Evolutionary conservation across 768 basidiomycete species (phyloP), one percentile per base, ranked within the genome.

Genomic region (Boletus coccyginus): DNA sequence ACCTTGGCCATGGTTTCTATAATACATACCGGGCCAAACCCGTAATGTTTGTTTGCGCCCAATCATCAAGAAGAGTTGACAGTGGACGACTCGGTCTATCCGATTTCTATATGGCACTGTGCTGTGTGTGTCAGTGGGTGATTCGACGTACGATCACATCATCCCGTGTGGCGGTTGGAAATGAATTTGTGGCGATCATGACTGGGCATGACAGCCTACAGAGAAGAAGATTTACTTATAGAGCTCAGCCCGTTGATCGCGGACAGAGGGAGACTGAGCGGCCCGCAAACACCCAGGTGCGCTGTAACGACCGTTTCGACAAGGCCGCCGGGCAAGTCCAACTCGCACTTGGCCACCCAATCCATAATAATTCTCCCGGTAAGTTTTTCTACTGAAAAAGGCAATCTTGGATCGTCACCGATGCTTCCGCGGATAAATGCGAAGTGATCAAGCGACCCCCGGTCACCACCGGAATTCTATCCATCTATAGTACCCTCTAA

Each of bases 331-430:
- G 50, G 1, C 16, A 53, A 40, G 31, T 56, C 6, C 29, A 3
- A 5, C 17, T 45, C 43, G 3, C 43, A 8, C 12, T 35, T 33
- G 29, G 29, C 21, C 21, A 42, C 21, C 46, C 46, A 54, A 47
- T 27, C 32, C 33, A 38, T 27, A 14, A 32, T 7, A 9, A 39
- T 11, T 13, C 9, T 12, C 42, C 53, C 53, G 53, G 16, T 35
- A 19, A 33, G 36, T 46, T 53, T 59, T 53, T 45, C 38, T 61
- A 46, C 66, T 50, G 51, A 47, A 65, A 67, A 63, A 65, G 65
- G 67, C 54, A 65, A 68, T 64, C 64, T 64, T 52, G 63, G 69
- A 70, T 72, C 69, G 64, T 66, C 67, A 32, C 67, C 46, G 58
- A 58, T 61, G 63, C 62, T 68, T 64, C 64, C 63, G 62, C 58